Conservation (phyloP, 2,329 filamentous ascomycete genomes). For the Trichoderma sp. region DNA sequence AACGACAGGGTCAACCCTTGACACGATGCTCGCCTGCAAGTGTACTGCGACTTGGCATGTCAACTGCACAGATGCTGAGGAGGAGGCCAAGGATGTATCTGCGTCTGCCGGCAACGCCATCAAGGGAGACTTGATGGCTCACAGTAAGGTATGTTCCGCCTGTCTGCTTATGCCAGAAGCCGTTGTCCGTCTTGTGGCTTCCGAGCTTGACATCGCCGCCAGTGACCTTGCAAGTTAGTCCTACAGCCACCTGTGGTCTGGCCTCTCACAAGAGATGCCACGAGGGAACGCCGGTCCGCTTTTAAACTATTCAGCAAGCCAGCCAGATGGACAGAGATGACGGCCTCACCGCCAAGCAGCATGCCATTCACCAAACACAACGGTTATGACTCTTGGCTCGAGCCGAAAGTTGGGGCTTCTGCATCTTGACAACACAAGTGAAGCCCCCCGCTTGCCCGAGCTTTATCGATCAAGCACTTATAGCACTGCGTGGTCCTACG, state of each 20-base stretch:
- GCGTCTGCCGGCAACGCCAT: background rate
- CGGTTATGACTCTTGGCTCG: slow-evolving; percentile 15
- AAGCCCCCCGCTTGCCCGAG: slow-evolving; percentile 16
- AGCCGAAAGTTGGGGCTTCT: slow-evolving; percentile 7
- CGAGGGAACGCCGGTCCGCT: background rate
- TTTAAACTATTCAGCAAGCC: slow-evolving; percentile 10
- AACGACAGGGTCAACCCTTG: background rate
- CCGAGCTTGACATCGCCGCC: background rate
- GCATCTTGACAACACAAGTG: slow-evolving; percentile 1
- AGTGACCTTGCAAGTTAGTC: background rate
- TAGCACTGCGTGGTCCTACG: background rate
- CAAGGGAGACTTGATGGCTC: background rate
- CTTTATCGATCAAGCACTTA: background rate
- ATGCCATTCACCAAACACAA: background rate
- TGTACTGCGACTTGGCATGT: background rate
- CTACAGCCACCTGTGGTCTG: background rate
- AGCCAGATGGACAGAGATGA: background rate
- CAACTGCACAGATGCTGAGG: background rate
- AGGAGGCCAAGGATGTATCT: background rate
- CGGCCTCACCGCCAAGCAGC: background rate
- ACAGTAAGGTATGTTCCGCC: background rate
- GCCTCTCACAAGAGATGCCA: slow-evolving; percentile 3
- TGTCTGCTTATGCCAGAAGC: background rate
- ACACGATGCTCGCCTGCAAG: background rate
- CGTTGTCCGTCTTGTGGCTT: background rate